Percentiles rank a stretch among this genome's conserved stretches.
These are phyloP conservation scores for Mortierella hygrophila DNA, from an alignment of 192 early-diverging fungal species.

Conservation along the genomic window DNA sequence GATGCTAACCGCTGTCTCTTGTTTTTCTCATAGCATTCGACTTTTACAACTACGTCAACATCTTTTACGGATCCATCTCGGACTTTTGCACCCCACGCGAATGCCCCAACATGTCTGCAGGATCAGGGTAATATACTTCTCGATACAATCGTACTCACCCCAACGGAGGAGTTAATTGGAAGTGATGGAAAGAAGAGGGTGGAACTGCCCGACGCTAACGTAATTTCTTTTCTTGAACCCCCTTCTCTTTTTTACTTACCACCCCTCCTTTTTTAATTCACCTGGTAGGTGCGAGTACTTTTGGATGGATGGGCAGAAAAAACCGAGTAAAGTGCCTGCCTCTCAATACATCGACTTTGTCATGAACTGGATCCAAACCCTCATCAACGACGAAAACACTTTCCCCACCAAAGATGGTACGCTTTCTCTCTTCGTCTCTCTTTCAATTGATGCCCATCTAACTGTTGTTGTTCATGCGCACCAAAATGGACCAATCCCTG, in stretches of 20 bases:
- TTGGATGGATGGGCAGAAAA: constrained; percentile 91
- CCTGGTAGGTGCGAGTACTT: constrained; percentile 79
- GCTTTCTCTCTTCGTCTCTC: constrained; percentile 6
- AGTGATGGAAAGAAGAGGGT: background rate
- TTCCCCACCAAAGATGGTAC: constrained; percentile 95
- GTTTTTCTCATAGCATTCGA: constrained; percentile 73
- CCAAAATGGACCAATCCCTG: background rate
- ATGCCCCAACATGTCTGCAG: constrained; percentile 91
- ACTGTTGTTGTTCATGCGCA: background rate
- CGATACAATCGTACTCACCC: background rate
- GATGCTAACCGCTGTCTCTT: background rate
- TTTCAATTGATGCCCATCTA: background rate
- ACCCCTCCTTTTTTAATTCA: background rate
- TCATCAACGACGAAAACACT: constrained; percentile 88
- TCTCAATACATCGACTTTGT: constrained; percentile 97
- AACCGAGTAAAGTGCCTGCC: constrained; percentile 84
- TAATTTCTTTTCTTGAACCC: background rate
- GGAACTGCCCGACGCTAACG: background rate
- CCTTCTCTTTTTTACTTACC: background rate
- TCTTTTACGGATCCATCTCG: constrained; percentile 90
- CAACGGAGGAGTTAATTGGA: background rate
- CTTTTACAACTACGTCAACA: constrained; percentile 92
- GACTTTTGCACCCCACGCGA: constrained; percentile 88
- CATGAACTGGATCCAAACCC: constrained; percentile 86
- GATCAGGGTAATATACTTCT: constrained; percentile 68